Evolutionary conservation across 345 rosid genomes (phyloP).

Genomic region (Trapa bicornis): DNA sequence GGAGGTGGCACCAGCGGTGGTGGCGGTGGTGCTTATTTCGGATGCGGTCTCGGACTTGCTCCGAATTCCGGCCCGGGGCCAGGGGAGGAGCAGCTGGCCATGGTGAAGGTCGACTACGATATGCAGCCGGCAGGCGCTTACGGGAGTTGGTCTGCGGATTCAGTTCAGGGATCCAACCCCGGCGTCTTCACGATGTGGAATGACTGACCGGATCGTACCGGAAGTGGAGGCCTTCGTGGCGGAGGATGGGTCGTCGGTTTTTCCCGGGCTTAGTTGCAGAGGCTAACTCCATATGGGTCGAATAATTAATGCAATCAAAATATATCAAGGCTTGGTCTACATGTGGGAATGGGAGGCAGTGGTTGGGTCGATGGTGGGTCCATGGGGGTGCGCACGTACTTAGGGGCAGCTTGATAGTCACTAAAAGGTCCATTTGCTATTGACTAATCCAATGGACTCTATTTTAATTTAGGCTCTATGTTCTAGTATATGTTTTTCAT

Average conservation of each 20-base stretch:
- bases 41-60: slow-evolving; percentile 44
- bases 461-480: too few species aligned
- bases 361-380: not conserved
- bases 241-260: not conserved
- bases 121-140: slow-evolving; percentile 50
- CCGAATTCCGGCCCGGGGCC: slow-evolving; percentile 31
- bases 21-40: slow-evolving; percentile 28
- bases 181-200: slow-evolving; percentile 88
- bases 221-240: not conserved
- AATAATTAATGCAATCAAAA: not conserved
- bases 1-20: not conserved
- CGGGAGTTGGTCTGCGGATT: slow-evolving; percentile 58
- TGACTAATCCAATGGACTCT: not conserved
- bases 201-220: slow-evolving; percentile 32
- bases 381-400: not conserved
- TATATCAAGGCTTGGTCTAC: not conserved
- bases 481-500: too few species aligned
- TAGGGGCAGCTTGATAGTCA: not conserved
- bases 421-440: not conserved
- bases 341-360: not conserved
- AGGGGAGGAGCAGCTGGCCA: slow-evolving; percentile 42
- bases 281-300: not conserved
- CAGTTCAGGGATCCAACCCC: slow-evolving; percentile 65
- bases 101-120: slow-evolving; percentile 85
- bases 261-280: not conserved